Evolutionary conservation across 345 rosid genomes (phyloP), one percentile per base, ranked within the genome.

Genomic region (Conringia planisiliqua): DNA sequence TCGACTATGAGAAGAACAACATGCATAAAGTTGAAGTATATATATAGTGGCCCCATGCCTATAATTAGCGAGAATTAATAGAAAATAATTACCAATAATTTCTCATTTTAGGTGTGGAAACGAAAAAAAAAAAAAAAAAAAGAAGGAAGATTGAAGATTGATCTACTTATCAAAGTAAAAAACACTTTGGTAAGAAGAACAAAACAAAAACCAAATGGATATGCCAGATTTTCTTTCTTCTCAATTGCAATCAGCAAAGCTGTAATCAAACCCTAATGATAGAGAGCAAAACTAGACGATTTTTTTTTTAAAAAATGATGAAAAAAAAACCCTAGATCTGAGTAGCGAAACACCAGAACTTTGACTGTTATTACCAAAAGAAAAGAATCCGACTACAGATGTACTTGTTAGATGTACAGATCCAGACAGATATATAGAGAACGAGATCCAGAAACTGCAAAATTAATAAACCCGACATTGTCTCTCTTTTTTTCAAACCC

Each of bases 401-500:
- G 72, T 64, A 70, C 61, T 71, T 66, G 44, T 3, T 62, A 54
- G 42, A 43, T 56, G 62, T 12, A 56, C 35, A 70, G 47, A 76
- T 76, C 17, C 44, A 70, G 52, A 54, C 51, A 64, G 39, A 77
- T 71, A 65, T 78, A 71, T 66, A 66, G 67, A 57, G 72, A 56
- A 36, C 9, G 62, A 56, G 56, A 43, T 12, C 38, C 62, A 59
- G 14, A 39, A 50, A 62, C 46, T 46, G 43, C 20, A 26, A 62
- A 55, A 55, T 10, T 70, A 52, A 62, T 63, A 32, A 36, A 10
- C 20, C 30, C 13, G 30, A 54, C 30, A 29, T 76, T 68, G 48
- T 32, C 32, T 16, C 2, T 40, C 7, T 67, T 10, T 67, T 39
- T 18, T 75, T 57, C 61, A 65, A 71, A 65, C 62, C 76, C 76